Evolutionary conservation across 805 yeast genomes (phyloP).

Genomic region (Kregervanrija delftensis): DNA sequence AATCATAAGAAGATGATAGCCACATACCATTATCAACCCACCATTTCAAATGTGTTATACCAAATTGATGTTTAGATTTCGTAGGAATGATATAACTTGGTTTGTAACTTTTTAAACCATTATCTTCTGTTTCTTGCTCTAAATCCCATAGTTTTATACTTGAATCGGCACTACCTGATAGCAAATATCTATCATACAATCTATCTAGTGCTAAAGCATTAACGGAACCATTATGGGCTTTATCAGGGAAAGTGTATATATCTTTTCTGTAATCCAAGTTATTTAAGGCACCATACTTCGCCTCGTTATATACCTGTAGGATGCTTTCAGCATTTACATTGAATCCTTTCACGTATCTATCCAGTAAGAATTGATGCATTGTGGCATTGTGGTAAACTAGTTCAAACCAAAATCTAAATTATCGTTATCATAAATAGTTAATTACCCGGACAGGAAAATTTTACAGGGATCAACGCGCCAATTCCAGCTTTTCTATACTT

Average conservation of each 20-base stretch:
- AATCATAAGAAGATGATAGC: constrained; percentile 75
- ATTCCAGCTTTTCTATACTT: too few species aligned
- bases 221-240: constrained; percentile 45
- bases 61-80: constrained; percentile 52
- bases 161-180: constrained; percentile 73
- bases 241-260: constrained; percentile 33
- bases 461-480: too few species aligned
- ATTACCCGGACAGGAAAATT: too few species aligned
- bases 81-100: constrained; percentile 22
- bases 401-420: neutral
- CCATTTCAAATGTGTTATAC: constrained; percentile 73
- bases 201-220: constrained; percentile 55
- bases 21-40: constrained; percentile 93
- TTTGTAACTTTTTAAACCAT: constrained; percentile 7
- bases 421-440: neutral
- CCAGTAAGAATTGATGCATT: constrained; percentile 21
- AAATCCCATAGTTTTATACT: constrained; percentile 63
- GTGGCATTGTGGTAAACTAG: neutral
- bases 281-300: constrained; percentile 17
- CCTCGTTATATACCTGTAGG: constrained; percentile 20
- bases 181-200: constrained; percentile 36
- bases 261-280: constrained; percentile 12
- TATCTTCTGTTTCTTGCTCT: constrained; percentile 14
- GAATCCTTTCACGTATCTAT: constrained; percentile 8
- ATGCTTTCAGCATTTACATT: constrained; percentile 11